Percentiles rank a stretch among this genome's conserved stretches.
These are phyloP conservation scores for Somion occarium DNA, from an alignment of 1,284 basidiomycete species.

Conservation along the genomic window DNA sequence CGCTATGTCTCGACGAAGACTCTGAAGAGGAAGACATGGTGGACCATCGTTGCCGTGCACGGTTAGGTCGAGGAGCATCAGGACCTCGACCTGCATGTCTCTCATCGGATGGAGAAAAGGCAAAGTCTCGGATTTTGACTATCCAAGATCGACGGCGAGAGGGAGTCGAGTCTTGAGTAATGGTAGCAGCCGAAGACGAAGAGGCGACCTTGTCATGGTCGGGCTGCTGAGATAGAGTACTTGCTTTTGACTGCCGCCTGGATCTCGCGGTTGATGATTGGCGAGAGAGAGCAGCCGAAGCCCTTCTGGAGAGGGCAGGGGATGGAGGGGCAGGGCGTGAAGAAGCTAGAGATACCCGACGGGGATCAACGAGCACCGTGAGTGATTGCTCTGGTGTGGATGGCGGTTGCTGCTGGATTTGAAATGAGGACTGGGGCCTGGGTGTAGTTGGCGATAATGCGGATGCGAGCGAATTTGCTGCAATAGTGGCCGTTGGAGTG, in stretches of 20 bases:
- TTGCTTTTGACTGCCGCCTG: slow-evolving; percentile 24
- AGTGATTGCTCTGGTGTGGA: slow-evolving; percentile 14
- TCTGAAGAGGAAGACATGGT: slow-evolving; percentile 27
- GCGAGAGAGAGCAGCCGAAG: slow-evolving; percentile 39
- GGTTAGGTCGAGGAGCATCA: slow-evolving; percentile 48
- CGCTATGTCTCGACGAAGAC: slow-evolving; percentile 18
- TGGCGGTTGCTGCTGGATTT: slow-evolving; percentile 14
- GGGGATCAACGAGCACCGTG: slow-evolving; percentile 13
- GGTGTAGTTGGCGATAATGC: slow-evolving; percentile 21
- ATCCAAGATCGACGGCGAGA: slow-evolving; percentile 19
- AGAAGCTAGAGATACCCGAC: slow-evolving; percentile 39
- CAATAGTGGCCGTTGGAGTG: slow-evolving; percentile 19
- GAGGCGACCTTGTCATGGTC: slow-evolving; percentile 20
- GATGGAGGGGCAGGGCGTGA: slow-evolving; percentile 64
- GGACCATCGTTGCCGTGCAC: slow-evolving; percentile 32
- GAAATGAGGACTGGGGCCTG: slow-evolving; percentile 17
- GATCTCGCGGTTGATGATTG: slow-evolving; percentile 27
- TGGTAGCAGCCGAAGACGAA: slow-evolving; percentile 19
- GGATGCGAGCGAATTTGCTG: slow-evolving; percentile 10
- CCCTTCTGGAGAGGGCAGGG: slow-evolving; percentile 52
- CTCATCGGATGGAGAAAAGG: slow-evolving; percentile 44
- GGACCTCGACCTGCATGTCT: slow-evolving; percentile 51
- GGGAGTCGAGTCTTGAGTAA: slow-evolving; percentile 8
- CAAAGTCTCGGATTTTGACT: slow-evolving; percentile 63
- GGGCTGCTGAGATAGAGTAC: slow-evolving; percentile 14